phyloP scores from a whole-genome alignment of 2,329 filamentous ascomycete genomes.

The Sclerotinia trifoliorum region DNA sequence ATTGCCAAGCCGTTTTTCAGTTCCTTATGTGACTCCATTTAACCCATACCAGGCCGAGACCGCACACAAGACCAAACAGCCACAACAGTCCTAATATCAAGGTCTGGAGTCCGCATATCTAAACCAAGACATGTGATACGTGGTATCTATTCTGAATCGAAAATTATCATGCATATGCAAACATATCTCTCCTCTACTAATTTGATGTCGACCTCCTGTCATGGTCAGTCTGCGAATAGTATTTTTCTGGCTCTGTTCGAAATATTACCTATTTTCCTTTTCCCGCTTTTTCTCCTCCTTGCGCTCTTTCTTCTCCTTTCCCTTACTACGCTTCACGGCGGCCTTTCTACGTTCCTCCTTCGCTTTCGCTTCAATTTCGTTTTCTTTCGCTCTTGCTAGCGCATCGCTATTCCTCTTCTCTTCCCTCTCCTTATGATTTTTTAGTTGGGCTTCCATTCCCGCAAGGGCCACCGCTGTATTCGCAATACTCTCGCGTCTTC shows the following conservation, averaged over 20 bases:
- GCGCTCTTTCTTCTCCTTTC: neutral
- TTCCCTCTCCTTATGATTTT: constrained; percentile 10
- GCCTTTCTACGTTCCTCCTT: constrained; percentile 2
- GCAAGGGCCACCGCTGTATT: neutral
- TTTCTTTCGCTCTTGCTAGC: neutral
- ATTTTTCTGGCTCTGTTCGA: neutral
- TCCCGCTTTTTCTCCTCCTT: neutral
- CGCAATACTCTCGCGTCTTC: neutral
- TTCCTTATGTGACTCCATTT: neutral
- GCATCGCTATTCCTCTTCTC: constrained; percentile 2
- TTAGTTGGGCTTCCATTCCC: neutral
- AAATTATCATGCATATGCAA: neutral
- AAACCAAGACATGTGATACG: no score
- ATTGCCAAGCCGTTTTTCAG: neutral
- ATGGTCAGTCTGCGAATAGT: no score
- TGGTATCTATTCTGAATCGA: neutral
- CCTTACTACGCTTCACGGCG: neutral
- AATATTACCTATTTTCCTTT: neutral
- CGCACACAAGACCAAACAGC: neutral
- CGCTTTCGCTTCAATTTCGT: neutral
- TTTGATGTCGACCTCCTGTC: neutral
- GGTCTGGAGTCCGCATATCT: neutral
- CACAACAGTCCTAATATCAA: neutral
- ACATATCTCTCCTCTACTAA: neutral
- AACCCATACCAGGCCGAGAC: neutral